phyloP scores from a whole-genome alignment of 1,284 basidiomycete genomes.

The Cutaneotrichosporon arboriforme region DNA sequence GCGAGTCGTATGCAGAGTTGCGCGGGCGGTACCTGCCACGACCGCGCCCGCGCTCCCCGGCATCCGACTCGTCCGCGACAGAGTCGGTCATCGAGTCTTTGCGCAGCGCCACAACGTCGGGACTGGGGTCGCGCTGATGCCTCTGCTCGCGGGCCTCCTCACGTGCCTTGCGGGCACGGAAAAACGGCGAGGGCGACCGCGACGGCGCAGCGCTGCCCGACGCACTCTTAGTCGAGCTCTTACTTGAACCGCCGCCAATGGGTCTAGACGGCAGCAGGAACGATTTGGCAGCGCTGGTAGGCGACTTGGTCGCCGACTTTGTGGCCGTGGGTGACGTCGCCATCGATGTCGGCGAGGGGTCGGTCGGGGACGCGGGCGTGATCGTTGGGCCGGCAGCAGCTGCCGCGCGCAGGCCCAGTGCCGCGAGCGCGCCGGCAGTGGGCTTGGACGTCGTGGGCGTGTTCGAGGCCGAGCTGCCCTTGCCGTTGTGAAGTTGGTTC shows the following conservation, averaged over 20 bases:
- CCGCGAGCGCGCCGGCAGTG: constrained; percentile 34
- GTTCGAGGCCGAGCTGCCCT: too few relatives aligned
- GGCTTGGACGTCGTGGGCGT: constrained; percentile 7
- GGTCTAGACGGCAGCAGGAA: not conserved
- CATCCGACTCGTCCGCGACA: constrained; percentile 58
- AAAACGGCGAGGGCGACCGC: constrained; percentile 44
- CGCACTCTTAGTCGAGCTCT: not conserved
- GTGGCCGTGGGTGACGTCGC: not conserved
- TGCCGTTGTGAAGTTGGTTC: not conserved
- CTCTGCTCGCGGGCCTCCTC: constrained; percentile 40
- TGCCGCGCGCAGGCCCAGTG: constrained; percentile 33
- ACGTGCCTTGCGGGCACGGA: constrained; percentile 39
- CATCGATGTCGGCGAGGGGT: not conserved
- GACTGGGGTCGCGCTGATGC: constrained; percentile 58
- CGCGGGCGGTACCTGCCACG: constrained; percentile 48
- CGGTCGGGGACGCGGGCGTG: too few relatives aligned
- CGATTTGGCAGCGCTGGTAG: not conserved
- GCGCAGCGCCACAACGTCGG: constrained; percentile 61
- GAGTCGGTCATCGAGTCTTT: constrained; percentile 57
- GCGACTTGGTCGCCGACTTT: not conserved
- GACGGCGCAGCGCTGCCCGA: constrained; percentile 6
- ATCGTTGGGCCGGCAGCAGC: constrained; percentile 21
- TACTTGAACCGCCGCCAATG: not conserved
- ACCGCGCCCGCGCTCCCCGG: constrained; percentile 47
- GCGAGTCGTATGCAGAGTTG: constrained; percentile 42